Percentiles rank a stretch among this genome's conserved stretches.
These are phyloP conservation scores for Leptographium galeiforme DNA, from an alignment of 2,329 filamentous ascomycete species.

Conservation along the genomic window DNA sequence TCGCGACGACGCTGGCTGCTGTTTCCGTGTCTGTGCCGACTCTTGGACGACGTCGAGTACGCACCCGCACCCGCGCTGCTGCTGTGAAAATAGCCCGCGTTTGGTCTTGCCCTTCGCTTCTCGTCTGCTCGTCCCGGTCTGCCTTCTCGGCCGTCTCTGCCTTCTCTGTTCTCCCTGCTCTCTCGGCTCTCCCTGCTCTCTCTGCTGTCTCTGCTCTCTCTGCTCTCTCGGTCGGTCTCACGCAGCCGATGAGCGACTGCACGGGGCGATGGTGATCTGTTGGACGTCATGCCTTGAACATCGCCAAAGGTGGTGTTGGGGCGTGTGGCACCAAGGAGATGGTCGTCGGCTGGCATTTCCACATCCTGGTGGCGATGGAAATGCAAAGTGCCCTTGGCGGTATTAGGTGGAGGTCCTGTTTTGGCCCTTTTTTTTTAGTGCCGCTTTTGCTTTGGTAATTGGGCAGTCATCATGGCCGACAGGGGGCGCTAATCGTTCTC, in stretches of 20 bases:
- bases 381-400: slow-evolving; percentile 14
- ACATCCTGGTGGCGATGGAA: slow-evolving; percentile 20
- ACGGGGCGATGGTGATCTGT: slow-evolving; percentile 15
- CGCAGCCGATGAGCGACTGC: slow-evolving; percentile 15
- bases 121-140: slow-evolving; percentile 8
- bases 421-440: background rate
- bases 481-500: too few relatives aligned
- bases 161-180: background rate
- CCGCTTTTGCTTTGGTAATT: background rate
- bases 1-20: slow-evolving; percentile 8
- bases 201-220: slow-evolving; percentile 9
- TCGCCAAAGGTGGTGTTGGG: slow-evolving; percentile 9
- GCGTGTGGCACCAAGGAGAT: slow-evolving; percentile 16
- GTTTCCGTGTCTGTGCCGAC: slow-evolving; percentile 6
- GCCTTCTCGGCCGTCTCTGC: slow-evolving; percentile 8
- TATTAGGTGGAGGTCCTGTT: slow-evolving; percentile 5
- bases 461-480: background rate
- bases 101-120: background rate
- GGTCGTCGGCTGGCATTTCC: slow-evolving; percentile 28
- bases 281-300: slow-evolving; percentile 22
- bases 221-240: slow-evolving; percentile 12
- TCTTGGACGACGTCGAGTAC: background rate
- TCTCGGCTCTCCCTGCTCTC: slow-evolving; percentile 12
- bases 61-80: too few relatives aligned
- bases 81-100: background rate